phyloP scores from a whole-genome alignment of 768 basidiomycete genomes.

The Daedaleopsis sinensis region DNA sequence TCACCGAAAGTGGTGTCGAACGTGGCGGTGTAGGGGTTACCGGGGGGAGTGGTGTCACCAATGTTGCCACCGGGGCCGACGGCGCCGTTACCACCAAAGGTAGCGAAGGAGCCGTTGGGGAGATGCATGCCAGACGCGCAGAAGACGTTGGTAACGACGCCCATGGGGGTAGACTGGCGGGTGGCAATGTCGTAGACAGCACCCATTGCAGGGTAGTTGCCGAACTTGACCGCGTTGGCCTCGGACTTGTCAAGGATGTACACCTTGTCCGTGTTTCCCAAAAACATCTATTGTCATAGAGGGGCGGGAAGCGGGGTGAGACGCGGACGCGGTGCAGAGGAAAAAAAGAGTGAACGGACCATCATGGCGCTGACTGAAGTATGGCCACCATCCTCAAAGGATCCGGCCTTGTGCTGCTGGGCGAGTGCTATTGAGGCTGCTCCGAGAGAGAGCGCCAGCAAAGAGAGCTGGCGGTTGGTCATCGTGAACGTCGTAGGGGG shows the following conservation, averaged over 20 bases:
- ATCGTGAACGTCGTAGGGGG: slow-evolving; percentile 16
- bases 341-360: slow-evolving; percentile 36
- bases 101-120: slow-evolving; percentile 74
- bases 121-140: slow-evolving; percentile 84
- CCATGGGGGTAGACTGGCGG: slow-evolving; percentile 65
- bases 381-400: slow-evolving; percentile 35
- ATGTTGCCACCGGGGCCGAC: slow-evolving; percentile 65
- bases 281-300: slow-evolving; percentile 59
- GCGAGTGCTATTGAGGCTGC: slow-evolving; percentile 27
- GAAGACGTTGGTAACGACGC: slow-evolving; percentile 73
- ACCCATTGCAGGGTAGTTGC: slow-evolving; percentile 76
- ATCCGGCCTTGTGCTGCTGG: slow-evolving; percentile 29
- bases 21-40: slow-evolving; percentile 45
- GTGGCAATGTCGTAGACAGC: slow-evolving; percentile 71
- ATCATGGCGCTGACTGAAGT: slow-evolving; percentile 58
- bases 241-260: slow-evolving; percentile 95
- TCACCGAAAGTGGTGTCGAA: slow-evolving; percentile 76
- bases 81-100: slow-evolving; percentile 81
- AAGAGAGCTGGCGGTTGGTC: slow-evolving; percentile 31
- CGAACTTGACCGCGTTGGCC: slow-evolving; percentile 65
- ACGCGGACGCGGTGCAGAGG: background rate
- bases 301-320: background rate
- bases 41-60: slow-evolving; percentile 47
- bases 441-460: slow-evolving; percentile 51
- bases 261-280: slow-evolving; percentile 78